Conservation (phyloP, 2,329 filamentous ascomycete genomes). For the Grosmannia huntii region DNA sequence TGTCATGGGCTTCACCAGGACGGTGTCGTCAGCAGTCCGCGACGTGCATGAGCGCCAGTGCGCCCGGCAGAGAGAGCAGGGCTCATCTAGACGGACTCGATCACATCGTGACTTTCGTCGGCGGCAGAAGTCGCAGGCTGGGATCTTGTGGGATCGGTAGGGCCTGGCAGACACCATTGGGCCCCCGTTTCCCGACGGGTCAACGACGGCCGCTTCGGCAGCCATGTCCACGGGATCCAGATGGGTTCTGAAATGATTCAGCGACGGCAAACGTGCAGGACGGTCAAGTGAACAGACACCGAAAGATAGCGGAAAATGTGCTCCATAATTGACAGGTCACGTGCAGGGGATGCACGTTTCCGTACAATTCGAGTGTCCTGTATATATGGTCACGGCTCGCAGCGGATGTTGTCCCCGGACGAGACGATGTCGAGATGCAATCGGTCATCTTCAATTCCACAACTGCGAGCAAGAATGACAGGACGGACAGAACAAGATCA, state of each 20-base stretch:
- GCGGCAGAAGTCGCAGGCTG: slow-evolving; percentile 5
- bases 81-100: not conserved
- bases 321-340: not conserved
- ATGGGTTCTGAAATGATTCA: not conserved
- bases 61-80: slow-evolving; percentile 29
- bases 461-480: no score
- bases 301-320: not conserved
- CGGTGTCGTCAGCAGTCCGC: not conserved
- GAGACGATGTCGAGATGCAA: no score
- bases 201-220: not conserved
- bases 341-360: not conserved
- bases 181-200: not conserved
- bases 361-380: no score
- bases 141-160: slow-evolving; percentile 13
- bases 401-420: no score
- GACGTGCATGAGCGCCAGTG: slow-evolving; percentile 14
- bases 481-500: no score
- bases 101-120: slow-evolving; percentile 4
- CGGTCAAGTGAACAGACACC: not conserved
- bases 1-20: not conserved
- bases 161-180: not conserved
- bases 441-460: no score
- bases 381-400: no score
- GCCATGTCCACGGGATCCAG: not conserved
- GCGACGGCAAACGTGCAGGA: not conserved